These are phyloP conservation scores for Venturia carpophila DNA, from an alignment of 2,329 filamentous ascomycete species.

Conservation along the genomic window DNA sequence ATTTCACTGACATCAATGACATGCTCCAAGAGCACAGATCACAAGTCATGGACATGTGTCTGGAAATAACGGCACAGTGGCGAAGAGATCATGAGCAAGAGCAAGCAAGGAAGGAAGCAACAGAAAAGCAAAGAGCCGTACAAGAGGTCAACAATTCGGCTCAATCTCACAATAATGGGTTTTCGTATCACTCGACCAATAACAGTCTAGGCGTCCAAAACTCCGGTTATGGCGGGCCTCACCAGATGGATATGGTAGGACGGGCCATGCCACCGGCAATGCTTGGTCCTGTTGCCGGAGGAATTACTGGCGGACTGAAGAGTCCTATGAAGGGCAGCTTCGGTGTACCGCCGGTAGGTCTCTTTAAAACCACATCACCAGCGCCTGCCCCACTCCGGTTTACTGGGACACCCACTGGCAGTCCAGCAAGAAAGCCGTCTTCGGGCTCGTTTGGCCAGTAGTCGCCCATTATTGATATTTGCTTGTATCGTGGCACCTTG, in stretches of 20 bases:
- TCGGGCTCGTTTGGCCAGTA: not conserved
- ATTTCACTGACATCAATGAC: conserved; percentile 42
- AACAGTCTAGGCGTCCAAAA: not conserved
- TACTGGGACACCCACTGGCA: not conserved
- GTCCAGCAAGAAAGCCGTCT: not conserved
- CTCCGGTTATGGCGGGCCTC: not conserved
- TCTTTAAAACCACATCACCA: not conserved
- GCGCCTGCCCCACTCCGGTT: not conserved
- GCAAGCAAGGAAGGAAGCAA: conserved; percentile 1
- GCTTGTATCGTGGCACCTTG: not conserved
- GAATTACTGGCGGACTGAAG: not conserved
- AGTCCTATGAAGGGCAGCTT: not conserved
- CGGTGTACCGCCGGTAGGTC: not conserved
- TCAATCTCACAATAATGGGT: not conserved
- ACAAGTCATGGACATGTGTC: conserved; percentile 42
- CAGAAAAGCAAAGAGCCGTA: conserved; percentile 7
- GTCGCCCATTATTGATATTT: too few species aligned
- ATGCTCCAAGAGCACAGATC: conserved; percentile 49
- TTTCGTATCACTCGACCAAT: not conserved
- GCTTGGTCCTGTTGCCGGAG: not conserved
- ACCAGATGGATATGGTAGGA: not conserved
- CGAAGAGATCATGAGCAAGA: not conserved
- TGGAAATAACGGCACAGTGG: conserved; percentile 26
- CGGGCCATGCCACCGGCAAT: not conserved
- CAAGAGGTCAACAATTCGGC: not conserved